Evolutionary conservation across 306 rosid genomes (phyloP), one percentile per base, ranked within the genome.

Genomic region (Fagus sylvatica): DNA sequence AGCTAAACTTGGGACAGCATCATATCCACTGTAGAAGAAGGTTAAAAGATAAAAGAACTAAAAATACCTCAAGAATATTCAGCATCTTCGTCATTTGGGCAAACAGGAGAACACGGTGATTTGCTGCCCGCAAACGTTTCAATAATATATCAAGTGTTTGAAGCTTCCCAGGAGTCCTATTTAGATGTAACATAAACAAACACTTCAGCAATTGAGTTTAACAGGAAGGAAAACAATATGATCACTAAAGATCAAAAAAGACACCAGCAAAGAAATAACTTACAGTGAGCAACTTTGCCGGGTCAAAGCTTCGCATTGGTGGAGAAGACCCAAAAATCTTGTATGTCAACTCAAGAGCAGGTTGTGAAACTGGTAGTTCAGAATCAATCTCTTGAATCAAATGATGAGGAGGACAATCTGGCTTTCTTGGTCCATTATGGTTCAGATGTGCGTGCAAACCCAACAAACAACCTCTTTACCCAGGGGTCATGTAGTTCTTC

Each of bases 1-100:
- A 15, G 5, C 32, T 66, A 28, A 66, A 66, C 48, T 66, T 66
- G 49, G 37, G 49, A 66, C 28, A 66, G 71, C 49, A 16, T 43
- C 49, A 39, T 39, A 30, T 66, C 17, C 34, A 34, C 62, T 65
- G 66, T 39, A 72, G 64, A 30, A 64, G 81, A 84, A 72, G 61
- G 64, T 70, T 41, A 46, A 72, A 82, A 60, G 72, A 70, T 43
- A 72, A 19, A 19, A 73, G 19, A 80, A 76, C 37, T 72, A 67
- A 61, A 53, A 70, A 56, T 90, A 96, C 99, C 99, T 96, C 99
- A 37, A 96, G 93, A 86, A 96, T 96, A 84, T 96, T 91, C 80
- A 96, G 85, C 99, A 96, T 96, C 89, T 93, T 96, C 40, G 99
- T 96, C 99, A 96, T 96, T 84, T 96, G 99, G 65, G 99, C 97